Base-by-base conservation (phyloP, 2,329 filamentous ascomycete genomes). In the Trichoderma atrobrunneum region DNA sequence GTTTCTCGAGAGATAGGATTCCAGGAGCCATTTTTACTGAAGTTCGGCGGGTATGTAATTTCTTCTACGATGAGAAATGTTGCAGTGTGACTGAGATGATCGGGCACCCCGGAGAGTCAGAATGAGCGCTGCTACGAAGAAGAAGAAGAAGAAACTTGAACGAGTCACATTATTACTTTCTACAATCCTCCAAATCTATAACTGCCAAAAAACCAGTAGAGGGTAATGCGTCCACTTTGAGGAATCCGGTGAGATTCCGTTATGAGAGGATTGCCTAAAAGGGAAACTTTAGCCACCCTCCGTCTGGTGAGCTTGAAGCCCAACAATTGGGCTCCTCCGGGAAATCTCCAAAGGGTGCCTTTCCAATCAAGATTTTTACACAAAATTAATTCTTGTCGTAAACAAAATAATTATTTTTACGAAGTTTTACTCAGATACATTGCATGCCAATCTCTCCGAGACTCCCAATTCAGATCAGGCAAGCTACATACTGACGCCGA, bases 261-360 rank as follows among this genome's bases (percentile, higher is more conserved):
- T 18, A n/a, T 24, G 30, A 14, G 28, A 34, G 28, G 26, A 43
- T 43, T 43, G 24, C 65, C 54, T 12, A 60, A 68, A 59, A 14
- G n/a, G 65, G 65, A 43, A 68, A 59, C 14, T 68, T 68, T 68
- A 68, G 65, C 65, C 65, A 48, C 65, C 54, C 54, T 60, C 43
- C 7, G 7, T 30, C 54, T 32, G 3, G 39, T 24, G 26, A 34
- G 14, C 51, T 39, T 43, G 51, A 28, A 57, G 21, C 32, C 24
- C 16, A 18, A 43, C 51, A 32, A 16, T 43, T 24, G 65, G 18
- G 11, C 26, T 28, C 24, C 32, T 51, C 54, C 32, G 12, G 14
- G 24, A 67, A 30, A 1, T 12, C 21, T n/a, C 26, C 24, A 11
- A 11, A n/a, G 24, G 5, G 21, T 7, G 24, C 30, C 7, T n/a